Evolutionary conservation across 1,284 basidiomycete genomes (phyloP).

Genomic region (Malassezia cuniculi): DNA sequence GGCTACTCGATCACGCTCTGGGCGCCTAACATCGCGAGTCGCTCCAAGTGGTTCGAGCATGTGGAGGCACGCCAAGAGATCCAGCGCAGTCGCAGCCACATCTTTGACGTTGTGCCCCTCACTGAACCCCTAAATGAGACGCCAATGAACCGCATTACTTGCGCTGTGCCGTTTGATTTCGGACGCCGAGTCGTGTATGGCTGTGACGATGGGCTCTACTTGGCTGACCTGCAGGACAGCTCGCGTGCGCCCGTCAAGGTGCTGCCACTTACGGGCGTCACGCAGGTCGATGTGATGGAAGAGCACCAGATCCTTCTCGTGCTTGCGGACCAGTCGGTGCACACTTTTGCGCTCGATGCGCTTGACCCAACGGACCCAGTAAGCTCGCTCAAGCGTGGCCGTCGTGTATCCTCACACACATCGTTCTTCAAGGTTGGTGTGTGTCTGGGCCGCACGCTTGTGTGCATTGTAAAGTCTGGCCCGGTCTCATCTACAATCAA

Average conservation of each 20-base stretch:
- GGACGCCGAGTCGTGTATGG: conserved; percentile 86
- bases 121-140: conserved; percentile 79
- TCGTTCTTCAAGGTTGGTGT: conserved; percentile 94
- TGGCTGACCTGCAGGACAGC: conserved; percentile 66
- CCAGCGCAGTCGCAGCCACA: conserved; percentile 67
- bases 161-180: conserved; percentile 78
- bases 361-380: conserved; percentile 79
- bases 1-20: conserved; percentile 85
- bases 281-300: conserved; percentile 90
- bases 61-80: conserved; percentile 79
- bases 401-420: conserved; percentile 88
- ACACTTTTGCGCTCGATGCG: conserved; percentile 89
- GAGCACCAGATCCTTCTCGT: conserved; percentile 92
- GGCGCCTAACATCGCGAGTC: conserved; percentile 70
- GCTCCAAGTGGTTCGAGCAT: conserved; percentile 87
- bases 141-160: conserved; percentile 65
- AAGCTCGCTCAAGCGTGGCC: conserved; percentile 79
- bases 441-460: conserved; percentile 82
- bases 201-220: conserved; percentile 89
- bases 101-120: conserved; percentile 75
- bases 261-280: conserved; percentile 72
- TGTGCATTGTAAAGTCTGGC: conserved; percentile 92
- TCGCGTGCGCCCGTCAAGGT: conserved; percentile 69
- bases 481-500: conserved; percentile 94
- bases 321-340: conserved; percentile 73